Percentiles rank a stretch among this genome's conserved stretches.
Conservation (phyloP, 352 stramenopile genomes). For the Stramenopiles sp. region DNA sequence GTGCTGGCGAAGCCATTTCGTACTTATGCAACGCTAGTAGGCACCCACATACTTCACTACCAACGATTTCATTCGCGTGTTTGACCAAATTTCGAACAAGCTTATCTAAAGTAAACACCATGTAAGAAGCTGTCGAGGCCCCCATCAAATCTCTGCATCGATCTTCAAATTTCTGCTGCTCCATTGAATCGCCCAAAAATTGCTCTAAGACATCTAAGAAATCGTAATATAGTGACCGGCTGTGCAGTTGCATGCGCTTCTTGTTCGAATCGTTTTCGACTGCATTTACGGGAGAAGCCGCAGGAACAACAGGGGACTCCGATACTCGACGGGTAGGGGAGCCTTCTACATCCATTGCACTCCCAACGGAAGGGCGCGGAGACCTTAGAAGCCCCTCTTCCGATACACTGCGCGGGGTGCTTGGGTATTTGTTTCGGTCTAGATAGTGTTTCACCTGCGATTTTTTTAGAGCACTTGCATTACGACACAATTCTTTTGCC, state of each 20-base stretch:
- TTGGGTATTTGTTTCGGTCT: slow-evolving; percentile 47
- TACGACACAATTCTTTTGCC: slow-evolving; percentile 53
- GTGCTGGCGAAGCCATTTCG: background rate
- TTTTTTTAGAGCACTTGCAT: slow-evolving; percentile 42
- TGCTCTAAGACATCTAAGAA: background rate
- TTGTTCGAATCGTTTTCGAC: background rate
- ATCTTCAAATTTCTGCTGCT: slow-evolving; percentile 37
- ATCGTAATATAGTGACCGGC: background rate
- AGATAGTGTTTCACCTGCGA: slow-evolving; percentile 54
- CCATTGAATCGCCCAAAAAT: background rate
- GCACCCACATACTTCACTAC: background rate
- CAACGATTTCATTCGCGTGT: slow-evolving; percentile 25
- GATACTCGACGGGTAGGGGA: background rate
- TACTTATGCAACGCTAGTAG: background rate
- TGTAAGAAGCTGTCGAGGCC: slow-evolving; percentile 46
- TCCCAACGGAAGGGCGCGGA: slow-evolving; percentile 59
- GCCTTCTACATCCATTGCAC: background rate
- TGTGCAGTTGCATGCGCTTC: background rate
- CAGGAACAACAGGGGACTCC: background rate
- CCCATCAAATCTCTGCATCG: slow-evolving; percentile 61
- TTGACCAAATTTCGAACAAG: slow-evolving; percentile 54
- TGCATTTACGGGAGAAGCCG: background rate
- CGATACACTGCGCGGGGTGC: slow-evolving; percentile 41
- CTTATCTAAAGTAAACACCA: slow-evolving; percentile 73
- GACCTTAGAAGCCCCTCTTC: slow-evolving; percentile 33